phyloP scores from a whole-genome alignment of 2,329 filamentous ascomycete species.

The Cadophora sp. region DNA sequence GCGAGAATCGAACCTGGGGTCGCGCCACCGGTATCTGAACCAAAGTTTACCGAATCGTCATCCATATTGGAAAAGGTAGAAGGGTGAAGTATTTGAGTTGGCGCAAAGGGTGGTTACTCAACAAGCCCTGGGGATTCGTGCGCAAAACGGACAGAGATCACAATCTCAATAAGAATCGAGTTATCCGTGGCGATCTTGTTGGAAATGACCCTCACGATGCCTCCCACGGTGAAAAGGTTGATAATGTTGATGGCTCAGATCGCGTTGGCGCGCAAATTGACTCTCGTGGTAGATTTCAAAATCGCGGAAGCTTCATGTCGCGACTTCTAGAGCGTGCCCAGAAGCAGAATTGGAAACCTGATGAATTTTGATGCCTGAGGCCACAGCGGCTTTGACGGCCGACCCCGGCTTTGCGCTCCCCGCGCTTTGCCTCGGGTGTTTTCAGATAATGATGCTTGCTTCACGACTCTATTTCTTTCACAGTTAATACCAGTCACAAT shows the following conservation, averaged over 20 bases:
- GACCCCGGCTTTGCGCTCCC: not conserved
- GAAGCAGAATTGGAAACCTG: not conserved
- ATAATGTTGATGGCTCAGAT: slow-evolving; percentile 28
- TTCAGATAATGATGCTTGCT: slow-evolving; percentile 20
- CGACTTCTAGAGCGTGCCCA: slow-evolving; percentile 6
- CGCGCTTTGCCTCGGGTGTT: slow-evolving; percentile 31
- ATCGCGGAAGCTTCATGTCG: slow-evolving; percentile 24
- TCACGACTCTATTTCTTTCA: slow-evolving; percentile 10
- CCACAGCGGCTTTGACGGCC: not conserved
- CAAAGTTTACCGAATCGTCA: slow-evolving; percentile 61
- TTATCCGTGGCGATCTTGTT: not conserved
- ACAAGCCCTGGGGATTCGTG: slow-evolving; percentile 9
- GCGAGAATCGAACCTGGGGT: slow-evolving; percentile 62
- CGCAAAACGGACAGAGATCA: slow-evolving; percentile 13
- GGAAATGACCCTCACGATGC: slow-evolving; percentile 3
- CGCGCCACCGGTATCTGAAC: slow-evolving; percentile 61
- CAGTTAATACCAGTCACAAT: slow-evolving; percentile 36
- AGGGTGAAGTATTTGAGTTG: slow-evolving; percentile 35
- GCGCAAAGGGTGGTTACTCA: slow-evolving; percentile 39
- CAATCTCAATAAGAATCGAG: not conserved
- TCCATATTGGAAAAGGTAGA: slow-evolving; percentile 57
- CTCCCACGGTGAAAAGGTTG: slow-evolving; percentile 3
- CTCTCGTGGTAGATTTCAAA: slow-evolving; percentile 30
- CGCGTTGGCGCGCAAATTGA: slow-evolving; percentile 32
- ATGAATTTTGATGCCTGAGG: slow-evolving; percentile 10